Evolutionary conservation across 208 protist species (phyloP).

Genomic region (Strigomonas culicis): DNA sequence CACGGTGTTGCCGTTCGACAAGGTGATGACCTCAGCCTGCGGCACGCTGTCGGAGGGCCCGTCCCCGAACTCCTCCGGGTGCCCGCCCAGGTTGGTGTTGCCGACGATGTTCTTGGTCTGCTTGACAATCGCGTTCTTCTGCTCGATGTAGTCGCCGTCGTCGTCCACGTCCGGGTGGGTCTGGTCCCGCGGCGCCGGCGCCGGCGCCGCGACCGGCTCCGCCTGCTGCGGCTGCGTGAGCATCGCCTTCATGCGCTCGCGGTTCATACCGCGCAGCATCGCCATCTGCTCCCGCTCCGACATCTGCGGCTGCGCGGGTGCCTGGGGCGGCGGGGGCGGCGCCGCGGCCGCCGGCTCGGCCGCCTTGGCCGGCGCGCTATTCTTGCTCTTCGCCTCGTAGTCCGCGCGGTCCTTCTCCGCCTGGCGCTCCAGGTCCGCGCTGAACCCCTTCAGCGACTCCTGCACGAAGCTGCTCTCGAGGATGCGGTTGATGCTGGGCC

Average conservation of each 20-base stretch:
- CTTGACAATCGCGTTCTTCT: constrained; percentile 78
- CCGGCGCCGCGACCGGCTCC: neutral
- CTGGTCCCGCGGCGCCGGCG: constrained; percentile 7
- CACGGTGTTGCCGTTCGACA: constrained; percentile 54
- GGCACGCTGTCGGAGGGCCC: constrained; percentile 42
- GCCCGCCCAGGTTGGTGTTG: constrained; percentile 62
- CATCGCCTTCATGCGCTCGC: constrained; percentile 67
- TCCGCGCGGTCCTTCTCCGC: constrained; percentile 12
- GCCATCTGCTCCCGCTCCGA: constrained; percentile 85
- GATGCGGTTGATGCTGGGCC: constrained; percentile 79
- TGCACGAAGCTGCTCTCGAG: constrained; percentile 69
- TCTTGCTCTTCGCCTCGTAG: constrained; percentile 33
- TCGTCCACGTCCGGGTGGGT: constrained; percentile 76
- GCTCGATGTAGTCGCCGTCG: constrained; percentile 77
- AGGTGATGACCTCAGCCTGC: constrained; percentile 65
- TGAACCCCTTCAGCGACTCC: constrained; percentile 66
- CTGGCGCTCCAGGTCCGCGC: constrained; percentile 83
- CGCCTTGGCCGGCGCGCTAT: constrained; percentile 7
- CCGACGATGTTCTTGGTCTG: constrained; percentile 79
- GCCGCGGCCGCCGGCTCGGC: constrained; percentile 33
- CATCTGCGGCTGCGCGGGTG: constrained; percentile 30
- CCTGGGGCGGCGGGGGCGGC: constrained; percentile 3
- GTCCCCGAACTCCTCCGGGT: constrained; percentile 87
- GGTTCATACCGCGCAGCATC: constrained; percentile 87
- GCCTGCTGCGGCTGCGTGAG: constrained; percentile 51